A percentile compares a stretch with the other conserved stretches of the same genome.
These are phyloP conservation scores for Malus asiatica DNA, from an alignment of 306 rosid species.

Conservation along the genomic window DNA sequence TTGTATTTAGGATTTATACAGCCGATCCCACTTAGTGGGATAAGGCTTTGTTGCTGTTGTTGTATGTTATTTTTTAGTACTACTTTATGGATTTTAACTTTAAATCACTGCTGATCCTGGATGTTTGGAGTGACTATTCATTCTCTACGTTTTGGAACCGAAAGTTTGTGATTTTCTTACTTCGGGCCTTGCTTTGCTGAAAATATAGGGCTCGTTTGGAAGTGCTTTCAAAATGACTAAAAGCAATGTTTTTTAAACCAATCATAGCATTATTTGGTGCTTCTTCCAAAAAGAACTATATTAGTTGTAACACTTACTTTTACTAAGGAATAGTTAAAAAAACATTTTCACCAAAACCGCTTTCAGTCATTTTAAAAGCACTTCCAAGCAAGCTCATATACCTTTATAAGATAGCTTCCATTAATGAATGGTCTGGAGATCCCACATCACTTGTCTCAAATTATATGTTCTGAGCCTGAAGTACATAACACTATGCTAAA, in stretches of 20 bases:
- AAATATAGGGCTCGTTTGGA: background rate
- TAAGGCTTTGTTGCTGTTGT: no score
- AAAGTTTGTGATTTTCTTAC: background rate
- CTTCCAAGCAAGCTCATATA: background rate
- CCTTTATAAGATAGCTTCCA: background rate
- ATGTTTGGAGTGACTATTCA: background rate
- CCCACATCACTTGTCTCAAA: conserved; percentile 27
- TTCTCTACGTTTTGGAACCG: background rate
- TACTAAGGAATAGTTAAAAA: no score
- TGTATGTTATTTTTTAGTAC: background rate
- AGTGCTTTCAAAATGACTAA: no score
- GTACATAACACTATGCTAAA: conserved; percentile 4
- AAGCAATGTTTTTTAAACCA: no score
- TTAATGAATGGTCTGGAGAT: conserved; percentile 8
- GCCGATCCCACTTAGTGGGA: no score
- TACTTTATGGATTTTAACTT: background rate
- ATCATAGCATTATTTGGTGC: no score
- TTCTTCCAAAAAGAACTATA: no score
- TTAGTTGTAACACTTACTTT: no score
- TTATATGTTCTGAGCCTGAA: conserved; percentile 1
- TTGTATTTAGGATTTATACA: background rate
- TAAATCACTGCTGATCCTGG: background rate
- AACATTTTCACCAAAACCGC: no score
- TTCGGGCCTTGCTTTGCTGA: background rate
- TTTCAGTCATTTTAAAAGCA: no score